These are phyloP conservation scores for Davidsoniella australis DNA, from an alignment of 2,329 filamentous ascomycete genomes.

Conservation along the genomic window DNA sequence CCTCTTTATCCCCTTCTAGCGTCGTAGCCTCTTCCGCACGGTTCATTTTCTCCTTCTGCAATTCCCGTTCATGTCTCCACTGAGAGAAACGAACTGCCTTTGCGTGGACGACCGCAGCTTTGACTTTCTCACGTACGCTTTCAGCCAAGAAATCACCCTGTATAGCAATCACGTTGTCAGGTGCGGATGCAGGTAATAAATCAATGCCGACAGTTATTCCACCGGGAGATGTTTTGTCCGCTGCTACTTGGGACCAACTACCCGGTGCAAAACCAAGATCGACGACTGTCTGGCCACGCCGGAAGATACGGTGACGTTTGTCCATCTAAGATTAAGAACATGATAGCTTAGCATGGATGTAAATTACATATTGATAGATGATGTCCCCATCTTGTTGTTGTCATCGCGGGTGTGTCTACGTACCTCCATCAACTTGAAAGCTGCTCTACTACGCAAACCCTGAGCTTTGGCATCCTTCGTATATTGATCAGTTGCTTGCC, in stretches of 20 bases:
- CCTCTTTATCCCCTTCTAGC: conserved; percentile 14
- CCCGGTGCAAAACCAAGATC: conserved; percentile 74
- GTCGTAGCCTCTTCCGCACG: conserved; percentile 3
- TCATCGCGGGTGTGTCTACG: neutral
- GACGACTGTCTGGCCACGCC: conserved; percentile 65
- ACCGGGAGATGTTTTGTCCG: conserved; percentile 56
- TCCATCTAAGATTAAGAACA: conserved; percentile 45
- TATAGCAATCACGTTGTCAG: conserved; percentile 78
- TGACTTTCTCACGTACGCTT: conserved; percentile 57
- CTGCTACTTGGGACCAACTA: conserved; percentile 63
- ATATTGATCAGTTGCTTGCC: conserved; percentile 58
- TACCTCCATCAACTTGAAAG: conserved; percentile 83
- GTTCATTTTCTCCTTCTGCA: conserved; percentile 13
- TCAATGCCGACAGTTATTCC: conserved; percentile 84
- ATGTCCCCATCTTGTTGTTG: too few relatives aligned
- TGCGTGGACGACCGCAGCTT: conserved; percentile 52
- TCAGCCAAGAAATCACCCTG: conserved; percentile 83
- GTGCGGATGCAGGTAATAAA: conserved; percentile 80
- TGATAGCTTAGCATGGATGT: too few relatives aligned
- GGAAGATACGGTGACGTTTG: conserved; percentile 63
- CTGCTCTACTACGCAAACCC: conserved; percentile 74
- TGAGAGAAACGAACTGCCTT: conserved; percentile 16
- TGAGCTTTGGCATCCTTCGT: conserved; percentile 60
- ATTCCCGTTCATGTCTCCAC: neutral
- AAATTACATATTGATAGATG: too few relatives aligned